Base-by-base conservation (phyloP, 1,284 basidiomycete species). In the Ustanciosporium gigantosporum region DNA sequence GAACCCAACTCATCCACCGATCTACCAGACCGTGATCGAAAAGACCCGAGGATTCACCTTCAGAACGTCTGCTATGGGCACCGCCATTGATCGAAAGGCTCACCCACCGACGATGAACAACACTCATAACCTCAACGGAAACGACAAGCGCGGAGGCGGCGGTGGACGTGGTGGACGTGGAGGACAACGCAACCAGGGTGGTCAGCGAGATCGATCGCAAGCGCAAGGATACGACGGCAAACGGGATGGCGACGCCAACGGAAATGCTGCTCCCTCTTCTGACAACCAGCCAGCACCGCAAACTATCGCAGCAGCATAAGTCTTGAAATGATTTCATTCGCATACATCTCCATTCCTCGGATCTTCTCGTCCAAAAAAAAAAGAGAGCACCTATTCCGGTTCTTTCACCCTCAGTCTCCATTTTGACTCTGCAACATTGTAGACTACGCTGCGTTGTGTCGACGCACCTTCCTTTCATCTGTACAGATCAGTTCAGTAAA, bases 1-100 rank as follows among this genome's bases (percentile, higher is more conserved):
- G 79, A 88, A 91, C 79, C 86, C 91, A 27, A 88, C 91, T 13
- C 86, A 89, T 50, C 84, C 89, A 36, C 90, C 92, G 8, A 87
- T 95, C 22, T 95, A 95, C 79, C 94, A 96, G 76, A 85, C 88
- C 8, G 88, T 97, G 68, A 96, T 97, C 73, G 94, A 97, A 79
- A 94, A 92, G 79, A 95, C 93, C 2, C 87, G 91, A 41, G 91
- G 91, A 22, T 83, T 97, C 46, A 87, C 90, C 3, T 87, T 94
- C 81, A 86, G 91, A 56, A 92, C 91, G 2, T 90, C 93, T 77
- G 91, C 90, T 4, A 81, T 95, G 60, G 88, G 89, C 16, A 87
- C 87, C n/a, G 88, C 90, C 11, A 87, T 93, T 81, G 80, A 84
- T 51, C 83, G 87, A 32, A 76, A 77, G 35, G 79, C 79, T 11